A percentile compares a stretch with the other conserved stretches of the same genome.
These are phyloP conservation scores for Pugionium cornutum DNA, from an alignment of 345 rosid species.

Conservation along the genomic window DNA sequence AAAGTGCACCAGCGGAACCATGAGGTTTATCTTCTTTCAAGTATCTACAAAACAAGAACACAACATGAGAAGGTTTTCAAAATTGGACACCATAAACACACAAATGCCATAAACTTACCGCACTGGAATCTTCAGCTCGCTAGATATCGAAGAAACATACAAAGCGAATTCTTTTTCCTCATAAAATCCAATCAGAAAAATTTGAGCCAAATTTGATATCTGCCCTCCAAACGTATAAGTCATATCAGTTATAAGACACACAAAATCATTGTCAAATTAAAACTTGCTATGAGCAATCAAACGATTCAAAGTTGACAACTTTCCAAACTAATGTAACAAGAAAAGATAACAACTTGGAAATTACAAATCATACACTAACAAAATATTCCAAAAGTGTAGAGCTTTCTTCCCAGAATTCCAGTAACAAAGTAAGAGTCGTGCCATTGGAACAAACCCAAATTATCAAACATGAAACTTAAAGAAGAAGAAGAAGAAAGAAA, in stretches of 20 bases:
- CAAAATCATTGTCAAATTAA: background rate
- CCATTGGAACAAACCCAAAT: background rate
- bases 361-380: conserved; percentile 16
- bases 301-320: conserved; percentile 9
- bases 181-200: conserved; percentile 73
- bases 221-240: conserved; percentile 27
- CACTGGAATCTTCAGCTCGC: conserved; percentile 74
- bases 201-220: conserved; percentile 73
- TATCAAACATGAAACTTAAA: background rate
- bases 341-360: background rate
- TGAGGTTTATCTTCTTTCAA: conserved; percentile 82
- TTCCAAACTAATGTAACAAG: conserved; percentile 2
- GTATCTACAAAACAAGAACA: conserved; percentile 48
- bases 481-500: background rate
- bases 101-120: conserved; percentile 45
- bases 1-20: conserved; percentile 90
- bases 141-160: conserved; percentile 77
- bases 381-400: background rate
- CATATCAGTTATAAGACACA: too few relatives aligned
- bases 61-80: background rate
- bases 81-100: background rate
- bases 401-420: conserved; percentile 13
- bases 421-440: too few relatives aligned
- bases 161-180: conserved; percentile 80
- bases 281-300: conserved; percentile 15